Conservation (phyloP, 1,284 basidiomycete species). For the Abortiporus biennis region DNA sequence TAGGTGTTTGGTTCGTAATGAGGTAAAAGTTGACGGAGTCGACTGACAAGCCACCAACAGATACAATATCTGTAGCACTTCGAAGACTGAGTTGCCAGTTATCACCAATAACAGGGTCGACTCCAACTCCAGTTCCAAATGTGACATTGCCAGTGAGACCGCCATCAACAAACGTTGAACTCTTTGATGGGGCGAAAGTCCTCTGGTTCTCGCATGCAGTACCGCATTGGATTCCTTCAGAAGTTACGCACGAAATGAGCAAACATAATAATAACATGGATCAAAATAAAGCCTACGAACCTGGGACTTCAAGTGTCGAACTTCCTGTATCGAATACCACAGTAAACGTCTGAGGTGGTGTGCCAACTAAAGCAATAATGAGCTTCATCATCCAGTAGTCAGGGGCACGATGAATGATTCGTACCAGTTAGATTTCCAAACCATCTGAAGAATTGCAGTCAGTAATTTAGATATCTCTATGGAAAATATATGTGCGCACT, state of each 20-base stretch:
- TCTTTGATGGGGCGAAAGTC: slow-evolving; percentile 40
- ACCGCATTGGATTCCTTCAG: slow-evolving; percentile 43
- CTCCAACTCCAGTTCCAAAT: slow-evolving; percentile 50
- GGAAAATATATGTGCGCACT: slow-evolving; percentile 29
- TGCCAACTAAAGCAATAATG: slow-evolving; percentile 39
- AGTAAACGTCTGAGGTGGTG: slow-evolving; percentile 40
- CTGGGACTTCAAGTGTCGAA: slow-evolving; percentile 41
- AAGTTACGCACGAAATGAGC: no score
- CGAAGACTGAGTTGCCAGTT: slow-evolving; percentile 38
- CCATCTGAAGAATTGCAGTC: slow-evolving; percentile 32
- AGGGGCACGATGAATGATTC: neutral
- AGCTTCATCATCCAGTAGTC: no score
- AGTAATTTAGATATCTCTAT: neutral
- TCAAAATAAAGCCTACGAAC: slow-evolving; percentile 24
- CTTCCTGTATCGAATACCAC: slow-evolving; percentile 55
- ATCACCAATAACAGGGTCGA: slow-evolving; percentile 43
- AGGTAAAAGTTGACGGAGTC: slow-evolving; percentile 35
- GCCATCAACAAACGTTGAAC: slow-evolving; percentile 43
- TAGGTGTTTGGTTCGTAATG: slow-evolving; percentile 43
- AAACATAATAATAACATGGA: no score
- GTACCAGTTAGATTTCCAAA: slow-evolving; percentile 35
- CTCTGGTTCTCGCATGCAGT: slow-evolving; percentile 35
- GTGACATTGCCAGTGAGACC: slow-evolving; percentile 33
- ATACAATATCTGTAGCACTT: slow-evolving; percentile 38
- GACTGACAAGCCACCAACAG: slow-evolving; percentile 36